A percentile compares a stretch with the other conserved stretches of the same genome.
Evolutionary conservation across 2,329 filamentous ascomycete species (phyloP).

Genomic region (Fusarium austroafricanum): DNA sequence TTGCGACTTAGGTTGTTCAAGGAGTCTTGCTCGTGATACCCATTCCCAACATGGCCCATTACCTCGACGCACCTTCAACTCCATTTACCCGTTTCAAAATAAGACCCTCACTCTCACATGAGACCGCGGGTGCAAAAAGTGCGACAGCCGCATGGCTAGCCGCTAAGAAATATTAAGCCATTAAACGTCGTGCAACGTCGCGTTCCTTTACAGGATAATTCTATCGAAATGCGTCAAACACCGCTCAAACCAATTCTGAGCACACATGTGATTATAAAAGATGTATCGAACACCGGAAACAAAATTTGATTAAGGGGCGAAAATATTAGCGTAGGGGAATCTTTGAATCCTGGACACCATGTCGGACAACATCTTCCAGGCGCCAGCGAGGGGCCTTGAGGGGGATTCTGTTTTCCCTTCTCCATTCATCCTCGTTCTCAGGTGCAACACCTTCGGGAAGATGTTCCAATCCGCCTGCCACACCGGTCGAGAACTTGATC

Average conservation of each 20-base stretch:
- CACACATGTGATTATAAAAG: constrained; percentile 28
- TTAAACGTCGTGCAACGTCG: constrained; percentile 40
- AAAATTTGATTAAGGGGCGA: constrained; percentile 30
- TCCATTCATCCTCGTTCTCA: constrained; percentile 78
- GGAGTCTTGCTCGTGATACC: constrained; percentile 41
- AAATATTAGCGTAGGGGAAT: constrained; percentile 70
- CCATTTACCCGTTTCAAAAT: constrained; percentile 31
- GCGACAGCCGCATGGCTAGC: constrained; percentile 18
- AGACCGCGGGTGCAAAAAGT: constrained; percentile 22
- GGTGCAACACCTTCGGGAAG: constrained; percentile 77
- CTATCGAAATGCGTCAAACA: constrained; percentile 43
- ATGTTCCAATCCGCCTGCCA: constrained; percentile 87
- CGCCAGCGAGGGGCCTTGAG: constrained; percentile 83
- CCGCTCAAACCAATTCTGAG: constrained; percentile 32
- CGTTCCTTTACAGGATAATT: constrained; percentile 38
- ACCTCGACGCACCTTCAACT: constrained; percentile 40
- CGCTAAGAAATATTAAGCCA: constrained; percentile 27
- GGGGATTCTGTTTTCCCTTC: constrained; percentile 71
- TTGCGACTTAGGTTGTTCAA: constrained; percentile 8
- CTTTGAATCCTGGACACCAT: constrained; percentile 82
- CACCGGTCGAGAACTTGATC: constrained; percentile 95
- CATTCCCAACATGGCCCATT: constrained; percentile 34
- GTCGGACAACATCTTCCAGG: constrained; percentile 82
- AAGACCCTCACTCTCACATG: constrained; percentile 3
- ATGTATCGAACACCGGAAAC: constrained; percentile 44